phyloP scores from a whole-genome alignment of 2,329 filamentous ascomycete species.

The Colletotrichum cuscutae region DNA sequence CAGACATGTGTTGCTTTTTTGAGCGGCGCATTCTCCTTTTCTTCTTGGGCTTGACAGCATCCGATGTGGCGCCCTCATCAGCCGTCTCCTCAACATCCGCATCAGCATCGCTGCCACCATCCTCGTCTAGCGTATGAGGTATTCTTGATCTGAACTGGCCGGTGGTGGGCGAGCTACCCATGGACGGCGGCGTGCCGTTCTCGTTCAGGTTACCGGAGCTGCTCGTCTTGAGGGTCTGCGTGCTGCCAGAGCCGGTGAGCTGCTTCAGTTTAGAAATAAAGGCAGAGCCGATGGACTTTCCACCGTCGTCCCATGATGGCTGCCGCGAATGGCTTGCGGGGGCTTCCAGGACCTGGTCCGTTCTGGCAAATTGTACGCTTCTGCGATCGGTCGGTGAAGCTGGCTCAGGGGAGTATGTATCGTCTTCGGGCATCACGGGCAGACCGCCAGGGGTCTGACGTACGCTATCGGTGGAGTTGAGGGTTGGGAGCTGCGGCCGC shows the following conservation, averaged over 20 bases:
- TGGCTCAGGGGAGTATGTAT: conserved; percentile 38
- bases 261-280: conserved; percentile 85
- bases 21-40: conserved; percentile 66
- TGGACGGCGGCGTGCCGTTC: conserved; percentile 49
- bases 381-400: conserved; percentile 56
- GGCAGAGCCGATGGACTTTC: conserved; percentile 70
- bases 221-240: conserved; percentile 58
- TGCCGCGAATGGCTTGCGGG: conserved; percentile 66
- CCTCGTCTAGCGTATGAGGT: conserved; percentile 64
- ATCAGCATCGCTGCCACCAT: conserved; percentile 73
- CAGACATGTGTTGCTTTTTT: conserved; percentile 58
- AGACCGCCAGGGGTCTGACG: conserved; percentile 14
- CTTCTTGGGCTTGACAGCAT: conserved; percentile 65
- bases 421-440: conserved; percentile 35
- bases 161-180: conserved; percentile 59
- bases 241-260: conserved; percentile 65
- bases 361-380: conserved; percentile 81
- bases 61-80: conserved; percentile 72
- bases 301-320: conserved; percentile 73
- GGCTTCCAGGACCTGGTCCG: conserved; percentile 60
- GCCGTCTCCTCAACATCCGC: conserved; percentile 89
- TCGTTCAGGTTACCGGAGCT: conserved; percentile 45
- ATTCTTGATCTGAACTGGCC: conserved; percentile 58
- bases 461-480: conserved; percentile 33
- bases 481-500: conserved; percentile 15